Evolutionary conservation across 2,329 filamentous ascomycete genomes (phyloP).

Genomic region (Harringtonia lauricola): DNA sequence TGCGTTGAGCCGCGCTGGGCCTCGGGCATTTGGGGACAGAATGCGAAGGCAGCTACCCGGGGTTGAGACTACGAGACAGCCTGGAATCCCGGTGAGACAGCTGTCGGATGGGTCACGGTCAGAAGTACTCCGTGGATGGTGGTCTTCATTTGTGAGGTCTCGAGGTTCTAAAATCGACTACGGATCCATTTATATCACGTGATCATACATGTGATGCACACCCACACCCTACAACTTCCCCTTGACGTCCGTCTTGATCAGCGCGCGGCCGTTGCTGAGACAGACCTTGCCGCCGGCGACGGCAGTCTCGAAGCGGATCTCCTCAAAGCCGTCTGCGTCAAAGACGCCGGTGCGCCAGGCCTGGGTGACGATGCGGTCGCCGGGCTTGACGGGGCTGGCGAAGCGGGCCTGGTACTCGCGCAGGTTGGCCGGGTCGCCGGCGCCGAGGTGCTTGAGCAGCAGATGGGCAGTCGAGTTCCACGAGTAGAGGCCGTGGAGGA

Average conservation of each 20-base stretch:
- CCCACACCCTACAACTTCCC: constrained; percentile 50
- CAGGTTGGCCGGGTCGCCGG: constrained; percentile 67
- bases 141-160: no score
- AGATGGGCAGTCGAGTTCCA: constrained; percentile 73
- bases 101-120: no score
- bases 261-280: constrained; percentile 73
- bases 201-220: neutral
- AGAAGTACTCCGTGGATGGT: no score
- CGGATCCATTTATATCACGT: no score
- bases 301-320: constrained; percentile 68
- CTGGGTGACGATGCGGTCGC: constrained; percentile 69
- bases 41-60: no score
- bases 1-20: no score
- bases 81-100: no score
- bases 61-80: no score
- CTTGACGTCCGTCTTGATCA: constrained; percentile 55
- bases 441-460: constrained; percentile 62
- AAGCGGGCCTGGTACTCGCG: constrained; percentile 86
- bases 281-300: constrained; percentile 76
- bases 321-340: constrained; percentile 72
- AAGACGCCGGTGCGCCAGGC: constrained; percentile 74
- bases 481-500: constrained; percentile 81
- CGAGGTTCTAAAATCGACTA: no score
- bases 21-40: no score
- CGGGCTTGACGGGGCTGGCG: constrained; percentile 72